These are phyloP conservation scores for Dactylonectria macrodidyma DNA, from an alignment of 2,329 filamentous ascomycete genomes.

Conservation along the genomic window DNA sequence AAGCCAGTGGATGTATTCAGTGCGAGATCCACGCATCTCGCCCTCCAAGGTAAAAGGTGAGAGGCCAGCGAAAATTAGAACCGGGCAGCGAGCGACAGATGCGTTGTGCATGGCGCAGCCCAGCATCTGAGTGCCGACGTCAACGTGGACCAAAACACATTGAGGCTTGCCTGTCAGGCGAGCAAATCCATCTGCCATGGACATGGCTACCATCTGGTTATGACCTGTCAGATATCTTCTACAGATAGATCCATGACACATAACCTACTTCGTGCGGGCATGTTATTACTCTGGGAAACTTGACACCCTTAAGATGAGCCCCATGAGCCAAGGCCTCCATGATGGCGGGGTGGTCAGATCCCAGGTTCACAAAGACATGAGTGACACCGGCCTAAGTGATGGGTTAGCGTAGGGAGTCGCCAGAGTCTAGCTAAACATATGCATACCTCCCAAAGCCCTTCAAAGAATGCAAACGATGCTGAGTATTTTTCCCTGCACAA, in stretches of 20 bases:
- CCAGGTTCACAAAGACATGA: slow-evolving; percentile 74
- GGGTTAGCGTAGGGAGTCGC: background rate
- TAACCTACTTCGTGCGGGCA: slow-evolving; percentile 14
- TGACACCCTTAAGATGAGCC: slow-evolving; percentile 54
- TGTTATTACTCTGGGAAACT: slow-evolving; percentile 10
- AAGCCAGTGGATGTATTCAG: slow-evolving; percentile 89
- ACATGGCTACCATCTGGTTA: slow-evolving; percentile 82
- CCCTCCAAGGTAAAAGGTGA: slow-evolving; percentile 83
- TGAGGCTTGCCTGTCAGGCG: slow-evolving; percentile 79
- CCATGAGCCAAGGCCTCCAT: slow-evolving; percentile 85
- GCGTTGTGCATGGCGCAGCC: slow-evolving; percentile 85
- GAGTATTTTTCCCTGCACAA: slow-evolving; percentile 66
- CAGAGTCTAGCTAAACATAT: background rate
- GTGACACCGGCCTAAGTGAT: slow-evolving; percentile 63
- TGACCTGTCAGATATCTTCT: background rate
- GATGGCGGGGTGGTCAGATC: slow-evolving; percentile 80
- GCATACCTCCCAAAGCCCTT: slow-evolving; percentile 76
- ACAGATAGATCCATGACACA: fast-evolving
- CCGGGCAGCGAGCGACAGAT: slow-evolving; percentile 78
- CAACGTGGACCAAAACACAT: slow-evolving; percentile 84
- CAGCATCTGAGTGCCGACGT: slow-evolving; percentile 84
- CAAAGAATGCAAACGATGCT: slow-evolving; percentile 84
- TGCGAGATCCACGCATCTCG: slow-evolving; percentile 80
- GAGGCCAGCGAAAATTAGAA: slow-evolving; percentile 83
- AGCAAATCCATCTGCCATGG: slow-evolving; percentile 86